Percentiles rank a stretch among this genome's conserved stretches.
Conservation (phyloP, 768 basidiomycete species). For the Calocybe gangraenosa region DNA sequence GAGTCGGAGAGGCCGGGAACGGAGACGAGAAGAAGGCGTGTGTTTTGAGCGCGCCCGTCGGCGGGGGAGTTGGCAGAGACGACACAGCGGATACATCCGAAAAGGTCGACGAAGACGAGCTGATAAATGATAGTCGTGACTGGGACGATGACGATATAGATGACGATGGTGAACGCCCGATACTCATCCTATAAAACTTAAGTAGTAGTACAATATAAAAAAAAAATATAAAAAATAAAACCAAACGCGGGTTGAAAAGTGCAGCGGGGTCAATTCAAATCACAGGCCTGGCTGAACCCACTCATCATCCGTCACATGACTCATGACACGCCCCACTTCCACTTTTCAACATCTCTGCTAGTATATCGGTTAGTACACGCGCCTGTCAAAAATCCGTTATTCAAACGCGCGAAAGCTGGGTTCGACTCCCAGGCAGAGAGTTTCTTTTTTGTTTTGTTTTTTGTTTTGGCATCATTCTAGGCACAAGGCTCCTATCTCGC, state of each 20-base stretch:
- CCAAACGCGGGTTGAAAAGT: background rate
- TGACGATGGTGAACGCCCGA: slow-evolving; percentile 18
- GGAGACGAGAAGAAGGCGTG: slow-evolving; percentile 45
- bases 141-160: slow-evolving; percentile 20
- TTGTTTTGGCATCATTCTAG: no score
- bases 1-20: slow-evolving; percentile 35
- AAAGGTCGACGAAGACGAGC: slow-evolving; percentile 34
- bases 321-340: background rate
- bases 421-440: slow-evolving; percentile 2
- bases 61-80: slow-evolving; percentile 22
- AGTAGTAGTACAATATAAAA: background rate
- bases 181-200: background rate
- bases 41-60: slow-evolving; percentile 36
- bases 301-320: background rate
- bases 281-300: background rate
- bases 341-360: slow-evolving; percentile 1
- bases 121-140: slow-evolving; percentile 25
- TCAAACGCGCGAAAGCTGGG: slow-evolving; percentile 3
- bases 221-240: background rate
- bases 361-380: slow-evolving; percentile 12
- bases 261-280: no score
- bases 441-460: no score
- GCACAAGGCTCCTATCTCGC: no score
- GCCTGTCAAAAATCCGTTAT: background rate
- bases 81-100: slow-evolving; percentile 25